These are phyloP conservation scores for Spongiforma sp. DNA, from an alignment of 1,284 basidiomycete species.

Conservation along the genomic window DNA sequence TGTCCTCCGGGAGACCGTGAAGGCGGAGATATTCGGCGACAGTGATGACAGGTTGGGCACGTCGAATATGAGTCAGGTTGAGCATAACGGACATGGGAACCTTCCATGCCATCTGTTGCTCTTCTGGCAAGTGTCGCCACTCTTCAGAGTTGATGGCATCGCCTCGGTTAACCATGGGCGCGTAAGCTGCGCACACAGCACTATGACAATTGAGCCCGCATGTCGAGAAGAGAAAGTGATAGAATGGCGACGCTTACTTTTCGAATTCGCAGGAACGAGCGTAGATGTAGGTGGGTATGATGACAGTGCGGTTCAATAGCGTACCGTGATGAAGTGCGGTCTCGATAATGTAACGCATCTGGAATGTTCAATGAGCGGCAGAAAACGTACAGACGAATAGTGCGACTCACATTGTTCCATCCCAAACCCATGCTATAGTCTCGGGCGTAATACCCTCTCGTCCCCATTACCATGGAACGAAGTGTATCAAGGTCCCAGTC, in stretches of 20 bases:
- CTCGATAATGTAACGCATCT: conserved; percentile 49
- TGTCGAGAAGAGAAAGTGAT: neutral
- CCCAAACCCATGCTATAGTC: conserved; percentile 38
- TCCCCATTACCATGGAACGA: conserved; percentile 26
- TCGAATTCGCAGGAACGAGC: conserved; percentile 47
- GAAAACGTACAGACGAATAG: neutral
- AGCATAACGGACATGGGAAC: conserved; percentile 49
- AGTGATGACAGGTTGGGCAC: conserved; percentile 44
- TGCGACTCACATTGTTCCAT: conserved; percentile 39
- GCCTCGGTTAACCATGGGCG: conserved; percentile 46
- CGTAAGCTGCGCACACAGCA: conserved; percentile 39
- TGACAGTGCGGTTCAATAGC: conserved; percentile 42
- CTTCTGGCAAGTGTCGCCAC: conserved; percentile 47
- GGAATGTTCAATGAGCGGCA: conserved; percentile 11
- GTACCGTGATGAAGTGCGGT: conserved; percentile 44
- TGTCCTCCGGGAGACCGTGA: conserved; percentile 40
- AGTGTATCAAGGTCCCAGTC: conserved; percentile 28
- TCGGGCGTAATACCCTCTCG: conserved; percentile 38
- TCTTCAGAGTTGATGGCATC: conserved; percentile 45
- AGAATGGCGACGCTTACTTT: conserved; percentile 25
- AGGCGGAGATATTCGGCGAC: conserved; percentile 49
- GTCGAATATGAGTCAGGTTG: conserved; percentile 49
- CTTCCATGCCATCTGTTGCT: conserved; percentile 48
- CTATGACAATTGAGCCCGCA: conserved; percentile 14
- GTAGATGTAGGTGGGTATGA: conserved; percentile 46